Evolutionary conservation across 179 eudicot genomes (phyloP), one percentile per base, ranked within the genome.

Genomic region (Pouteria campechiana): DNA sequence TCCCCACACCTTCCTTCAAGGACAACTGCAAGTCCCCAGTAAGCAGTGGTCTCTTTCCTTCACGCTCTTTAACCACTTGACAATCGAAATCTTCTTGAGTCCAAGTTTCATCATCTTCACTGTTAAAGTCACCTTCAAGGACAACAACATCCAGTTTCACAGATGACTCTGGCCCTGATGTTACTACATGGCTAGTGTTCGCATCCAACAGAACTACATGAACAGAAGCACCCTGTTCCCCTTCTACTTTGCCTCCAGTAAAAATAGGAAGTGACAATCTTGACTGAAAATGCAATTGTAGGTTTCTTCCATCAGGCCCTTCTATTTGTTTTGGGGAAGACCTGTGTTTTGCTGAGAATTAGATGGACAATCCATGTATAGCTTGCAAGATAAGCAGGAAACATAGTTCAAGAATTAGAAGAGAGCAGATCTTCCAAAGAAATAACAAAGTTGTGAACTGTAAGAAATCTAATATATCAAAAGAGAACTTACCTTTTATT

Each of bases 211-310:
- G 37, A 8, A 89, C 95, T 31, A 79, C 55, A 60, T 89, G 97
- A 44, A 89, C 81, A 13, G 95, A 45, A 44, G 95, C 93, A 59
- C 97, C 95, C 64, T 86, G 97, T 63, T 90, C 98, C 45, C 98
- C 98, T 68, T 90, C 98, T 23, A 90, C 94, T 65, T 86, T 90
- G 17, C 90, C 98, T 14, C 98, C 98, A 0, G 96, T 90, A 44
- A 81, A 90, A 35, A 86, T 69, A 41, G 98, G 98, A 14, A 90
- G 81, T 34, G 98, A 74, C 32, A 90, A 54, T 52, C 86, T 79
- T 33, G 94, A 72, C 63, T 43, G 74, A 36, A 90, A 90, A 30
- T 74, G 87, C 44, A 90, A 75, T 69, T 86, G 96, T 58, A 86
- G 54, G 57, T 64, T 90, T 54, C 84, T 70, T 46, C 96, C 98